Base-by-base conservation (phyloP, 768 basidiomycete genomes). In the Boletus rubescentipes region DNA sequence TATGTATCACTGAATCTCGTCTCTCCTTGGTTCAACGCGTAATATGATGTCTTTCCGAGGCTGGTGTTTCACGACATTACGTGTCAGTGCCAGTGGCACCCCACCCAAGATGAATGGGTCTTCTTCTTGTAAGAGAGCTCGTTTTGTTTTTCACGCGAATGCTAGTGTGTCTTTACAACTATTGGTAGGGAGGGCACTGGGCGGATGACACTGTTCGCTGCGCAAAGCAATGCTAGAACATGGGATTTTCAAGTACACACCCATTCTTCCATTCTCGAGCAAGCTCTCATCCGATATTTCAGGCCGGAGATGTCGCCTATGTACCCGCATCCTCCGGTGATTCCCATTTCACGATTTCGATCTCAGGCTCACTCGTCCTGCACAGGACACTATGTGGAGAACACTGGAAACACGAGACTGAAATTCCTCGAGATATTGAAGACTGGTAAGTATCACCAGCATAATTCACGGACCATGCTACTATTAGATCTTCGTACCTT, bases 31-130 rank as follows among this genome's bases (percentile, higher is more conserved):
- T n/a, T n/a, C n/a, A n/a, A n/a, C n/a, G n/a, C n/a, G n/a, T n/a
- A n/a, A n/a, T n/a, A n/a, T n/a, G n/a, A n/a, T n/a, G n/a, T n/a
- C n/a, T n/a, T n/a, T n/a, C n/a, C n/a, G n/a, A n/a, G n/a, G n/a
- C n/a, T n/a, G n/a, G n/a, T n/a, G n/a, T n/a, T n/a, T n/a, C n/a
- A n/a, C n/a, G n/a, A n/a, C n/a, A n/a, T n/a, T n/a, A n/a, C n/a
- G n/a, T n/a, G n/a, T n/a, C n/a, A n/a, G n/a, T 20, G 8, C 46
- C 40, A 85, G 85, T 87, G 86, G 86, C 86, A 87, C 58, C 86
- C 86, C 9, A 82, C 81, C 11, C 73, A 83, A 60, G 82, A 85
- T 54, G 85, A 86, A 68, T 86, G 85, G 85, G 75, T 70, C 45
- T 81, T 77, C 65, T 82, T 76, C 77, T 50, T 85, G 83, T 82